Base-by-base conservation (phyloP, 2,329 filamentous ascomycete genomes). In the Myriangium duriaei region DNA sequence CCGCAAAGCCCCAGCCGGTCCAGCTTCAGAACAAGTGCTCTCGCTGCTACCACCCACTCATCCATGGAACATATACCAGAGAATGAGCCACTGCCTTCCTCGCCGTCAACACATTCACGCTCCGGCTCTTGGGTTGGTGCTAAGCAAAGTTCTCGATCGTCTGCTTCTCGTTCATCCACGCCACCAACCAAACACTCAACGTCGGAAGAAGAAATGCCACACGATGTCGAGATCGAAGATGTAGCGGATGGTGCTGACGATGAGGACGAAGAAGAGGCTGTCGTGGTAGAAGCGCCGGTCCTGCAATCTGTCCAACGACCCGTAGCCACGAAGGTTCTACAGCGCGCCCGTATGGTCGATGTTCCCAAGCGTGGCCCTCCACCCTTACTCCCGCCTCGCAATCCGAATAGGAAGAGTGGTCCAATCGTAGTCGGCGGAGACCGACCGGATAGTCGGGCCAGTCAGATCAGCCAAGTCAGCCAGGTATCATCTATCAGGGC, bases 351-450 rank as follows among this genome's bases (percentile, higher is more conserved):
- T 35, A 66, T 95, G 35, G 83, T 95, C 17, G 86, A 76, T 32
- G 93, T 95, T 42, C 76, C 82, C 10, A 92, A 88, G 61, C 73
- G 85, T 24, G 60, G 78, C 1, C 74, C 84, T 1, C 85, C 87
- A 2, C 86, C 87, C 1, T 76, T 81, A 6, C 69, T 94, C 10
- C 87, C 87, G 1, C 69, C 74, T 3, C 70, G 86, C 33, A 93
- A 81, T 52, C 80, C 84, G 1, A 76, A 77, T 42, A 61, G 65
- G 29, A 58, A 46, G 19, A 40, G 45, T 29, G 51, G 51, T 15
- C 51, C 52, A 13, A 47, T 60, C 15, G 57, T 58, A 32, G 50
- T 61, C 39, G 47, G 52, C 34, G 50, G 45, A 3, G 51, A 52
- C 6, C 43, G 36, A 1, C 29, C 36, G 14, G 19, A 33, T 11